Conservation (phyloP, 2,329 filamentous ascomycete genomes). For the Diaporthe batatas region DNA sequence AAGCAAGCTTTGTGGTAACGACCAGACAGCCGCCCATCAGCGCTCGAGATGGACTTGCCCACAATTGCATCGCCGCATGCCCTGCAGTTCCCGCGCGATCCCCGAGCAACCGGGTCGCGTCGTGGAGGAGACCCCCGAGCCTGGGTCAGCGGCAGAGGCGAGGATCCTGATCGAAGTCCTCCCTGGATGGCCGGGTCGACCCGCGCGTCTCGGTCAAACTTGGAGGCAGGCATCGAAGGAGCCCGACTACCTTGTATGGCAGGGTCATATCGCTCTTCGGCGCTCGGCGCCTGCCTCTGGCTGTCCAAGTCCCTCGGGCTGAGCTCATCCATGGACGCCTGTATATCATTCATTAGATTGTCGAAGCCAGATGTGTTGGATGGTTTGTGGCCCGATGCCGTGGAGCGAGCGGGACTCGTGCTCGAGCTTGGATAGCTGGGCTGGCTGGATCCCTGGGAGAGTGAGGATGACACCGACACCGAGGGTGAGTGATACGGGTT, state of each 20-base stretch:
- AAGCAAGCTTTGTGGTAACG: slow-evolving; percentile 97
- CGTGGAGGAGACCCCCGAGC: slow-evolving; percentile 47
- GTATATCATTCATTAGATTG: slow-evolving; percentile 68
- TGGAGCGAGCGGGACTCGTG: slow-evolving; percentile 67
- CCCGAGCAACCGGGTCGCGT: slow-evolving; percentile 53
- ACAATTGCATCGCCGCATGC: slow-evolving; percentile 83
- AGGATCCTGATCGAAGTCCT: slow-evolving; percentile 22
- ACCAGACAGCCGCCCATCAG: slow-evolving; percentile 90
- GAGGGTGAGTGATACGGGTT: slow-evolving; percentile 76
- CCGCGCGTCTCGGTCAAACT: slow-evolving; percentile 42
- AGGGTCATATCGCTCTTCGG: slow-evolving; percentile 51
- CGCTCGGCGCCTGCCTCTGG: slow-evolving; percentile 43
- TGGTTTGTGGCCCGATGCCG: slow-evolving; percentile 53
- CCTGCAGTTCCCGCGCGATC: slow-evolving; percentile 81
- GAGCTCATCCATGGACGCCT: slow-evolving; percentile 62
- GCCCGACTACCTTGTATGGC: slow-evolving; percentile 43
- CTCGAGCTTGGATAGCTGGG: slow-evolving; percentile 71
- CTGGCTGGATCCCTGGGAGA: slow-evolving; percentile 60
- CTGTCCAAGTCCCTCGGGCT: slow-evolving; percentile 48
- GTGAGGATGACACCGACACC: slow-evolving; percentile 74
- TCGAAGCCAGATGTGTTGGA: slow-evolving; percentile 63
- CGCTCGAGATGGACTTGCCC: slow-evolving; percentile 93
- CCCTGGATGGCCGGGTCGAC: slow-evolving; percentile 50
- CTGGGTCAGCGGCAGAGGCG: slow-evolving; percentile 37
- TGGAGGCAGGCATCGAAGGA: slow-evolving; percentile 37